Percentiles rank a stretch among this genome's conserved stretches.
phyloP scores from a whole-genome alignment of 169 alveolate genomes.

The Theileria sp. region DNA sequence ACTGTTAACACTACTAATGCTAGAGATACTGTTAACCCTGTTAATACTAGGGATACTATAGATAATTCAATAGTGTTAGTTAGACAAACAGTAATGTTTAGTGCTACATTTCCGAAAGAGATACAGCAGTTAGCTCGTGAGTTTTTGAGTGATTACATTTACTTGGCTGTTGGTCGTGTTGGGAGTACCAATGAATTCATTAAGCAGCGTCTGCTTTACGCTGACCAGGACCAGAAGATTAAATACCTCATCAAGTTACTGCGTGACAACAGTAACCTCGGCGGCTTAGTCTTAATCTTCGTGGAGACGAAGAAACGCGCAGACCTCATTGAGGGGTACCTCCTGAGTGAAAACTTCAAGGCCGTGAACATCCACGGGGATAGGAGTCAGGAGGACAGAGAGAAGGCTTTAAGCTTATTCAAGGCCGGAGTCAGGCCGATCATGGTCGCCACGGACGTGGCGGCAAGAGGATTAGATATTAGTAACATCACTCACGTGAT shows the following conservation, averaged over 20 bases:
- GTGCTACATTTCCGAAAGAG: conserved; percentile 91
- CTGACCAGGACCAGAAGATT: conserved; percentile 85
- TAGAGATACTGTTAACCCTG: too few relatives aligned
- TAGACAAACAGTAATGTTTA: conserved; percentile 90
- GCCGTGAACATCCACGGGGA: conserved; percentile 94
- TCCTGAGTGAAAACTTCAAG: conserved; percentile 78
- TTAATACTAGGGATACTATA: background rate
- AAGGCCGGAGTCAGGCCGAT: conserved; percentile 89
- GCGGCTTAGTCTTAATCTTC: conserved; percentile 77
- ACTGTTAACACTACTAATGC: too few relatives aligned
- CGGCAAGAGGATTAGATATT: conserved; percentile 97
- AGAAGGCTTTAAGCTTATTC: conserved; percentile 86
- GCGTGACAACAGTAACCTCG: conserved; percentile 70
- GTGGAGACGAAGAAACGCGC: conserved; percentile 88
- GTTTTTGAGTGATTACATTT: conserved; percentile 83
- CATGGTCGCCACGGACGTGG: conserved; percentile 98
- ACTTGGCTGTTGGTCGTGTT: conserved; percentile 89
- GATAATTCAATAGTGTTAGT: background rate
- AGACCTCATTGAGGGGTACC: conserved; percentile 83
- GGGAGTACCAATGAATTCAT: conserved; percentile 93
- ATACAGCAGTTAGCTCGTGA: conserved; percentile 90
- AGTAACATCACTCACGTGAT: conserved; percentile 92
- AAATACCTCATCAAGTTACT: conserved; percentile 77
- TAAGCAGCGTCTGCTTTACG: conserved; percentile 83
- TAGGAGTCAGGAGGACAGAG: conserved; percentile 91